Evolutionary conservation across 106 monocot genomes (phyloP).

Genomic region (Cymbidium sinense): DNA sequence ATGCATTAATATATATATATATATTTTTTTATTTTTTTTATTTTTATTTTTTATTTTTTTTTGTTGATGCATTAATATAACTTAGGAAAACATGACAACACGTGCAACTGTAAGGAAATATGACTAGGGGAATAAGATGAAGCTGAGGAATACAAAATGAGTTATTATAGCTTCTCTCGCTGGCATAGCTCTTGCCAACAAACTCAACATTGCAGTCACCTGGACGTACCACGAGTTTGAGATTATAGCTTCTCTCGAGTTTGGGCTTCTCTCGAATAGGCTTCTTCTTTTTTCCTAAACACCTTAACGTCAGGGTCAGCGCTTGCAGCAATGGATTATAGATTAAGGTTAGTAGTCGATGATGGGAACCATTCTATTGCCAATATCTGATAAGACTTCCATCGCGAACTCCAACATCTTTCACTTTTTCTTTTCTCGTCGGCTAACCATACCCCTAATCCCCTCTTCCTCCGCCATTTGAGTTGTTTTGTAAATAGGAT

Average conservation of each 20-base stretch:
- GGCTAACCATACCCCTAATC: neutral
- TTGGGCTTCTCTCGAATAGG: constrained; percentile 20
- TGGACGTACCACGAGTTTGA: constrained; percentile 60
- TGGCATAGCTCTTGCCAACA: constrained; percentile 67
- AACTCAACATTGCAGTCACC: constrained; percentile 43
- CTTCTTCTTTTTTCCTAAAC: constrained; percentile 28
- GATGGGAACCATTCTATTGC: constrained; percentile 43
- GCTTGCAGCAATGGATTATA: constrained; percentile 35
- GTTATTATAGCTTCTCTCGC: too few species aligned
- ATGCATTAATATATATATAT: too few species aligned
- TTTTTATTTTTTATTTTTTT: too few species aligned
- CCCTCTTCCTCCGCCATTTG: neutral
- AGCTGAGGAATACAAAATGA: too few species aligned
- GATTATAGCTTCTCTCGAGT: too few species aligned
- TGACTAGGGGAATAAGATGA: too few species aligned
- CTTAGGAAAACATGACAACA: too few species aligned
- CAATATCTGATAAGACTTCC: constrained; percentile 29
- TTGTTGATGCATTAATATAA: too few species aligned
- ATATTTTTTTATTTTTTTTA: too few species aligned
- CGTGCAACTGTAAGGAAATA: too few species aligned
- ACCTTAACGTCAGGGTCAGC: constrained; percentile 18
- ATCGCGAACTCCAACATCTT: constrained; percentile 26
- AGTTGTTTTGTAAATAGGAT: too few species aligned
- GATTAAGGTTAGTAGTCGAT: constrained; percentile 88
- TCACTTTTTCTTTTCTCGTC: constrained; percentile 22